A percentile compares a stretch with the other conserved stretches of the same genome.
phyloP scores from a whole-genome alignment of 169 alveolate genomes.

The Fabrea salina region DNA sequence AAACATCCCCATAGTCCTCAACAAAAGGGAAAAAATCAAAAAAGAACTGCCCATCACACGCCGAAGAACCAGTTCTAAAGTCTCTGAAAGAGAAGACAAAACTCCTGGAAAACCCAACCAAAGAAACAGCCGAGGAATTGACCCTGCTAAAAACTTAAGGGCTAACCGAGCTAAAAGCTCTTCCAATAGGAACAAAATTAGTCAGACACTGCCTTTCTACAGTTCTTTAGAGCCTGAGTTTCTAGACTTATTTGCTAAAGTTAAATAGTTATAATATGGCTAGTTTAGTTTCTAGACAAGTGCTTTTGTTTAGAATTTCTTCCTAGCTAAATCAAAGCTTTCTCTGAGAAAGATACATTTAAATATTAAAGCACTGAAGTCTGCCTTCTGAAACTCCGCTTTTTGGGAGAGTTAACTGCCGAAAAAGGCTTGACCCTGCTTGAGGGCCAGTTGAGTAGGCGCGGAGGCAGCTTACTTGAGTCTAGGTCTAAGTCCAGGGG shows the following conservation, averaged over 20 bases:
- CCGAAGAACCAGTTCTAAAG: not conserved
- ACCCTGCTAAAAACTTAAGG: not conserved
- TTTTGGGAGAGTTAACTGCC: no score
- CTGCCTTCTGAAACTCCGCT: no score
- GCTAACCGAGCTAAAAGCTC: not conserved
- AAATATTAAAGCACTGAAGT: no score
- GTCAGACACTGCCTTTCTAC: not conserved
- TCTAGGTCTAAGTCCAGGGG: not conserved
- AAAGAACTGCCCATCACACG: not conserved
- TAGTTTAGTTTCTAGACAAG: no score
- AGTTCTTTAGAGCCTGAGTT: conserved; percentile 17
- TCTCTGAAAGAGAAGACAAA: not conserved
- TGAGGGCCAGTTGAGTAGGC: no score
- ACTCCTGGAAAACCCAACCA: not conserved
- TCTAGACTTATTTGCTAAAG: conserved; percentile 14
- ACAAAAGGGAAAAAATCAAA: conserved; percentile 9
- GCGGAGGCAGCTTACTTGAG: not conserved
- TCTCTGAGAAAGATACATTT: no score
- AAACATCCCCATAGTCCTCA: not conserved
- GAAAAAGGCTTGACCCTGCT: no score
- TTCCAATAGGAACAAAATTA: not conserved
- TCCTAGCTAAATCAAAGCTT: no score
- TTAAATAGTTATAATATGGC: no score
- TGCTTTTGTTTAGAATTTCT: no score
- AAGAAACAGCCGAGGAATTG: not conserved